These are phyloP conservation scores for Populus tremula DNA, from an alignment of 345 rosid genomes.

Conservation along the genomic window DNA sequence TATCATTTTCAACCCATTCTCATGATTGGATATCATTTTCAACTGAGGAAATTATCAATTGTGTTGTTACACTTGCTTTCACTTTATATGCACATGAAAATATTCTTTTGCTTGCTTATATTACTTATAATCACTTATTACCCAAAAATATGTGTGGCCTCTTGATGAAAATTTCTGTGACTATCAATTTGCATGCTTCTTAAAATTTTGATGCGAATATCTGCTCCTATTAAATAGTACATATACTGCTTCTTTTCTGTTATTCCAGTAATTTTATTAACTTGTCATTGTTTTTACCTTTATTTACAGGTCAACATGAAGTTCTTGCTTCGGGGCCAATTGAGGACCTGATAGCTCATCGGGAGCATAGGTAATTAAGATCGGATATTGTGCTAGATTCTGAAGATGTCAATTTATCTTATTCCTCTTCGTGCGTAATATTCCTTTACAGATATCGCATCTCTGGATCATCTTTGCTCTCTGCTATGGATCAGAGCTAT, in stretches of 20 bases:
- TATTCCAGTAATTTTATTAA: not conserved
- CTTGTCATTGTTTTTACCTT: slow-evolving; percentile 11
- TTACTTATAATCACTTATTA: no score
- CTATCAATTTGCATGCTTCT: not conserved
- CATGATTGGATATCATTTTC: not conserved
- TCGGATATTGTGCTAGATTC: not conserved
- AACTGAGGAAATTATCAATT: not conserved
- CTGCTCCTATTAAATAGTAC: not conserved
- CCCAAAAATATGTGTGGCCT: not conserved
- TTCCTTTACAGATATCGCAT: slow-evolving; percentile 83
- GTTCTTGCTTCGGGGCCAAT: slow-evolving; percentile 98
- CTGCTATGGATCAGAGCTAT: slow-evolving; percentile 98
- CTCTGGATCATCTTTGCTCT: slow-evolving; percentile 87
- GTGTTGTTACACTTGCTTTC: no score
- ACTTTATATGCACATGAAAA: no score
- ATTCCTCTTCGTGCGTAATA: slow-evolving; percentile 12
- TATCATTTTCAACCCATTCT: no score
- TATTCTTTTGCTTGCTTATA: no score
- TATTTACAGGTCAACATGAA: slow-evolving; percentile 82
- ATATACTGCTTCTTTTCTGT: not conserved
- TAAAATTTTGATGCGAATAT: not conserved
- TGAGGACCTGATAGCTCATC: slow-evolving; percentile 94
- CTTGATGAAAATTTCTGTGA: not conserved
- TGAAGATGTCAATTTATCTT: slow-evolving; percentile 6
- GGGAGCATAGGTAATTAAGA: slow-evolving; percentile 88